These are phyloP conservation scores for Afroboletus lepidellus DNA, from an alignment of 1,284 basidiomycete genomes.

Conservation along the genomic window DNA sequence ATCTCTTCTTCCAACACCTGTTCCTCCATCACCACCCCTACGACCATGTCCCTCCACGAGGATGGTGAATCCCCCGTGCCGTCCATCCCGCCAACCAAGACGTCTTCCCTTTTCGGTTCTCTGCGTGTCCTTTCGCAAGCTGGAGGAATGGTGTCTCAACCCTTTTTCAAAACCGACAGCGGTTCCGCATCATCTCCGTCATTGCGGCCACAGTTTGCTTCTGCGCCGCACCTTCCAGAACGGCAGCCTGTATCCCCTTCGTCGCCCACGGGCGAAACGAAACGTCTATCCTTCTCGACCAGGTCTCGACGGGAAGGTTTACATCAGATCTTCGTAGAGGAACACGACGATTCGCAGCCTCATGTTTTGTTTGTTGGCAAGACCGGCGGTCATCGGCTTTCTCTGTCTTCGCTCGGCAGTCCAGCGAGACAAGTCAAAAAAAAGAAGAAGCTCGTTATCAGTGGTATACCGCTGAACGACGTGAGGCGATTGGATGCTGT, in stretches of 20 bases:
- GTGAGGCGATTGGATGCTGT: slow-evolving; percentile 51
- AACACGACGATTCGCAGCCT: slow-evolving; percentile 31
- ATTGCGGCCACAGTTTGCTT: slow-evolving; percentile 39
- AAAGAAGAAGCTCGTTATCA: slow-evolving; percentile 55
- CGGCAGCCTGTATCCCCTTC: slow-evolving; percentile 24
- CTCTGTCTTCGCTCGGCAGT: slow-evolving; percentile 43
- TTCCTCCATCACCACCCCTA: slow-evolving; percentile 46
- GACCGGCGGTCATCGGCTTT: slow-evolving; percentile 41
- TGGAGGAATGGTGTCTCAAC: slow-evolving; percentile 29
- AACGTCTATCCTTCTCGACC: slow-evolving; percentile 28
- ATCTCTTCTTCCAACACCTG: slow-evolving; percentile 63
- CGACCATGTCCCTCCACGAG: slow-evolving; percentile 34
- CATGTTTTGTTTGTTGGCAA: slow-evolving; percentile 34
- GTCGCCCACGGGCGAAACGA: slow-evolving; percentile 21
- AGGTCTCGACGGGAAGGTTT: slow-evolving; percentile 25
- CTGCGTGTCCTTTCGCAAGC: slow-evolving; percentile 43
- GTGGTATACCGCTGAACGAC: slow-evolving; percentile 51
- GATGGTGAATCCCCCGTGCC: slow-evolving; percentile 34
- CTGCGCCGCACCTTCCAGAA: slow-evolving; percentile 39
- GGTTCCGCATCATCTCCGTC: slow-evolving; percentile 35
- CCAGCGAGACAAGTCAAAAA: slow-evolving; percentile 45
- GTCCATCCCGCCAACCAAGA: slow-evolving; percentile 44
- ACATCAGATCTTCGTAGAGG: slow-evolving; percentile 36
- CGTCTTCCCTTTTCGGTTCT: slow-evolving; percentile 46
- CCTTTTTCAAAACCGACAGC: slow-evolving; percentile 31